Percentiles rank a stretch among this genome's conserved stretches.
phyloP scores from a whole-genome alignment of 495 filamentous ascomycete species.

The Echria macrotheca region DNA sequence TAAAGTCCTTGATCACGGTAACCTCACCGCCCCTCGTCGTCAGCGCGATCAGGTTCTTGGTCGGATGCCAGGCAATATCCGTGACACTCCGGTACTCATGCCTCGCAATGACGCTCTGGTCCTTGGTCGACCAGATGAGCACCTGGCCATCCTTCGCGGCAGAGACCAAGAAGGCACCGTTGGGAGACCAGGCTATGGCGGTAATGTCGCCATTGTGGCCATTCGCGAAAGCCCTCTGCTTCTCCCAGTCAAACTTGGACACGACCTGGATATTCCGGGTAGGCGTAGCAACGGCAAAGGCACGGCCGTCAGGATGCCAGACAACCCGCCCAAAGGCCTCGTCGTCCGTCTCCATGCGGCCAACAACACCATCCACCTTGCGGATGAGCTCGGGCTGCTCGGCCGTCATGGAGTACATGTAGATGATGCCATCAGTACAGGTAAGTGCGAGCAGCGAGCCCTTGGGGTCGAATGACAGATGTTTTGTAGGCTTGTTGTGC shows the following conservation, averaged over 20 bases:
- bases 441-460: conserved; percentile 73
- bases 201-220: conserved; percentile 86
- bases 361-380: conserved; percentile 82
- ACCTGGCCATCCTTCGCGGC: conserved; percentile 79
- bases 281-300: conserved; percentile 79
- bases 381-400: conserved; percentile 75
- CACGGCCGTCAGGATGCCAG: conserved; percentile 94
- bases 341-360: conserved; percentile 66
- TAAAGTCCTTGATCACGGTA: conserved; percentile 77
- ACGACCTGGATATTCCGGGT: conserved; percentile 83
- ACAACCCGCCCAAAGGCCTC: conserved; percentile 69
- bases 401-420: conserved; percentile 76
- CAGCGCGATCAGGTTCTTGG: conserved; percentile 79
- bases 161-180: conserved; percentile 79
- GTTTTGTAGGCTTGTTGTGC: conserved; percentile 78
- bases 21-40: conserved; percentile 87
- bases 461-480: conserved; percentile 81
- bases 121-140: conserved; percentile 82
- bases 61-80: conserved; percentile 86
- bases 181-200: conserved; percentile 85
- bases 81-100: conserved; percentile 78
- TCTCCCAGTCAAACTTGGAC: conserved; percentile 80
- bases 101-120: conserved; percentile 66
- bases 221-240: conserved; percentile 66
- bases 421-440: conserved; percentile 80